Conservation (phyloP, 2,329 filamentous ascomycete genomes). For the Aspergillus pseudoviridinutans region DNA sequence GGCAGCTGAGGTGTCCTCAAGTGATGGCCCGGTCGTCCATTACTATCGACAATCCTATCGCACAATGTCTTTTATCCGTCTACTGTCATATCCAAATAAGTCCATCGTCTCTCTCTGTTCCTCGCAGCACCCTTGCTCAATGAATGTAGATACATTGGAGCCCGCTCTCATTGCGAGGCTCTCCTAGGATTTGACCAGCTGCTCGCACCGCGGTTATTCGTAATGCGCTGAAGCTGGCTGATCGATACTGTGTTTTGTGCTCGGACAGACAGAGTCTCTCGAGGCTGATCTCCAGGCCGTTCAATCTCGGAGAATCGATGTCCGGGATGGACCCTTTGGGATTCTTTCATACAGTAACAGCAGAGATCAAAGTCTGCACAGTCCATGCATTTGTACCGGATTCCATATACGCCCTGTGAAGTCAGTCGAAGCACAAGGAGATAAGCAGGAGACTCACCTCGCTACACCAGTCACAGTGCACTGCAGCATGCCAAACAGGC, state of each 20-base stretch:
- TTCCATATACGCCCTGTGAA: not conserved
- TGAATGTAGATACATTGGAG: not conserved
- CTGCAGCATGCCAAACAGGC: not conserved
- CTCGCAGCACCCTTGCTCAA: not conserved
- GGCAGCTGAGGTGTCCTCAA: too few species aligned
- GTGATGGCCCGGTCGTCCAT: too few species aligned
- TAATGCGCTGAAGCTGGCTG: not conserved
- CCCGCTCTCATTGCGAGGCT: not conserved
- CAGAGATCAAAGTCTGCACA: not conserved
- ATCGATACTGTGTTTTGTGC: not conserved
- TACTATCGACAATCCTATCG: too few species aligned
- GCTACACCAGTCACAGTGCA: not conserved
- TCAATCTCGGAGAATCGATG: not conserved
- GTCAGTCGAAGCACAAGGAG: not conserved
- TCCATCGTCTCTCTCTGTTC: not conserved
- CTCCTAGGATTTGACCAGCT: not conserved
- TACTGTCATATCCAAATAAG: too few species aligned
- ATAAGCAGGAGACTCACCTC: not conserved
- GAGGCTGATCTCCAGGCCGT: not conserved
- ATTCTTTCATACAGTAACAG: not conserved
- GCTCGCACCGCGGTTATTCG: not conserved
- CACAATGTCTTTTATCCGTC: too few species aligned
- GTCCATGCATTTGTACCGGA: not conserved
- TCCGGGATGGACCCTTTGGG: not conserved
- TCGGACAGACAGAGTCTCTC: not conserved